These are phyloP conservation scores for Fusarium ramigenum DNA, from an alignment of 2,329 filamentous ascomycete species.

Conservation along the genomic window DNA sequence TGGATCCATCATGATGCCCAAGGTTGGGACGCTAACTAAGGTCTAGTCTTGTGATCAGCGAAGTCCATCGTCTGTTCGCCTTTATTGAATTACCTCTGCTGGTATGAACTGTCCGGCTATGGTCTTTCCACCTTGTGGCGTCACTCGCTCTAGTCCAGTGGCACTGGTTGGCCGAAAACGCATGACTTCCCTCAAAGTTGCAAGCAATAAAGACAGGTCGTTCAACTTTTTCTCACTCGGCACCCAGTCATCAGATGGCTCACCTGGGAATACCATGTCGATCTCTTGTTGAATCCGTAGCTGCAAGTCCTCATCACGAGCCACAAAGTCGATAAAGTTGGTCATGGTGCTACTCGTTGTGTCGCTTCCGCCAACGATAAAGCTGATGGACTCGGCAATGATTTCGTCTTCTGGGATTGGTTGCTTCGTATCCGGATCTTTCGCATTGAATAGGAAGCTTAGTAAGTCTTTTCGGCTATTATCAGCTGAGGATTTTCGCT, in stretches of 20 bases:
- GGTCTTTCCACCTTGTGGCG: not conserved
- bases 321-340: not conserved
- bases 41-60: not conserved
- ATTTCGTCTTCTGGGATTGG: not conserved
- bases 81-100: not conserved
- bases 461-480: not conserved
- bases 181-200: not conserved
- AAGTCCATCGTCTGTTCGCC: accelerated
- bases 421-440: not conserved
- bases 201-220: not conserved
- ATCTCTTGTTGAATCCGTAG: not conserved
- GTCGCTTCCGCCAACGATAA: not conserved
- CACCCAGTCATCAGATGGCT: not conserved
- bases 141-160: not conserved
- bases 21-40: not conserved
- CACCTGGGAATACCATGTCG: not conserved
- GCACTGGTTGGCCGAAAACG: not conserved
- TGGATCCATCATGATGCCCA: not conserved
- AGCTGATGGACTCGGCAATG: not conserved
- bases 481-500: not conserved
- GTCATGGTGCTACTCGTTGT: not conserved
- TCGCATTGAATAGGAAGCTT: not conserved
- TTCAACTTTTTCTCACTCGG: not conserved
- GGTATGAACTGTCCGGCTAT: not conserved
- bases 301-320: not conserved